Base-by-base conservation (phyloP, 2,329 filamentous ascomycete genomes). In the Helicocarpus griseus region DNA sequence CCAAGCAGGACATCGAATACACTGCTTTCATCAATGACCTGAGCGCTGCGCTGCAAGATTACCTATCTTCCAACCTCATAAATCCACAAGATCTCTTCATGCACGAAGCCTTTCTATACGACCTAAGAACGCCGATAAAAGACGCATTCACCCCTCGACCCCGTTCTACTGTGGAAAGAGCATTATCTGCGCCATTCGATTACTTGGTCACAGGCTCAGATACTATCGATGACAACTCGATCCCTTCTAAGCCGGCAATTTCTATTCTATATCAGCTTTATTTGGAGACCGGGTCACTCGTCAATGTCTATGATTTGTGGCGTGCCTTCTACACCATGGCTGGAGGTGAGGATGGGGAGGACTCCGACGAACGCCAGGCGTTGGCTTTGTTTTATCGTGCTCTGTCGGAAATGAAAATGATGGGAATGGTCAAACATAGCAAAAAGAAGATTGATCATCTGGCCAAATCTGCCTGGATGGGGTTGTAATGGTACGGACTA, bases 401-500 rank as follows among this genome's bases (percentile, higher is more conserved):
- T 4, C 68, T 97, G 56, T 88, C 91, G 0, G 93, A 98, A 68
- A 69, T 98, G 65, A 85, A 84, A 66, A 80, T 84, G 50, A 75
- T 98, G 61, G 93, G 93, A 6, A 85, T 96, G 69, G 78, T 97
- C 55, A 96, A 93, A 73, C 78, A 79, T 55, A 97, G 86, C 63
- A 87, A 85, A 70, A 95, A 90, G 75, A 95, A 95, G 75, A 81
- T 83, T 22, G 93, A 97, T 65, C 91, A 97, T 69, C 74, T 97
- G 59, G 84, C 88, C 36, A 97, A 96, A 73, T 76, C 89, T 33
- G 73, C 77, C 48, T 87, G 84, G 82, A 89, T 86, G 65, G 93
- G 91, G 8, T 52, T 62, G 40, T 62, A 50, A 55, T 50, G 47
- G 50, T 51, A 57, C 40, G 41, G 48, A 26, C 5, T 41, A 41